phyloP scores from a whole-genome alignment of 2,329 filamentous ascomycete genomes.

The Colletotrichum tanaceti region DNA sequence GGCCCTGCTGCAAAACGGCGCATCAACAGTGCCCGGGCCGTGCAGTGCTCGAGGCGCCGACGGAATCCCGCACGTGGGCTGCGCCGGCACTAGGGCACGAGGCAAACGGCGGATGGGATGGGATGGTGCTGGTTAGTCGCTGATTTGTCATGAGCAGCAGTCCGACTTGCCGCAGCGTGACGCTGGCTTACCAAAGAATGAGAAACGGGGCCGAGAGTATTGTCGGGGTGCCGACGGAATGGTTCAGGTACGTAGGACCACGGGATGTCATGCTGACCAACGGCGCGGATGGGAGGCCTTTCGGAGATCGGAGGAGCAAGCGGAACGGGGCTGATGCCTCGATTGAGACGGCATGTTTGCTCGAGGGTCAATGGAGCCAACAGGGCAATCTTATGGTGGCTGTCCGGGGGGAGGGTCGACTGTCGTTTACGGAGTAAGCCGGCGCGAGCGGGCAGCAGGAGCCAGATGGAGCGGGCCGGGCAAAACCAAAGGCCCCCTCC shows the following conservation, averaged over 20 bases:
- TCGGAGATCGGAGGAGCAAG: constrained; percentile 18
- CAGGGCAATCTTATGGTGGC: neutral
- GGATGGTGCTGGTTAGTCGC: no score
- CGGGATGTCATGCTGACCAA: neutral
- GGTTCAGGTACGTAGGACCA: neutral
- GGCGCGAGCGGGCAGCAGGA: constrained; percentile 13
- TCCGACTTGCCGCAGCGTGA: neutral
- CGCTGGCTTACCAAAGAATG: constrained; percentile 2
- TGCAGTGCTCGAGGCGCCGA: neutral
- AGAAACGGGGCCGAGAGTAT: neutral
- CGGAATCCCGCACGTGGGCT: no score
- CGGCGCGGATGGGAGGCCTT: constrained; percentile 1
- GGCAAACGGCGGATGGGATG: neutral
- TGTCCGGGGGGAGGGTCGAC: constrained; percentile 1
- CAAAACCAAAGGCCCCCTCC: constrained; percentile 17
- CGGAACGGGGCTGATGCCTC: constrained; percentile 24
- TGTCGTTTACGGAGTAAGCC: no score
- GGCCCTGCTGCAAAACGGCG: neutral
- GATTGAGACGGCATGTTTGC: constrained; percentile 24
- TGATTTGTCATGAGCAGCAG: neutral
- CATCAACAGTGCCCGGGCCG: neutral
- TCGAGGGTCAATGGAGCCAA: constrained; percentile 3
- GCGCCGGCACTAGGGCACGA: neutral
- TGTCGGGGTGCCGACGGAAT: constrained; percentile 11
- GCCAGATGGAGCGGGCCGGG: constrained; percentile 7